These are phyloP conservation scores for Lasiodiplodia sp. DNA, from an alignment of 2,329 filamentous ascomycete genomes.

Conservation along the genomic window DNA sequence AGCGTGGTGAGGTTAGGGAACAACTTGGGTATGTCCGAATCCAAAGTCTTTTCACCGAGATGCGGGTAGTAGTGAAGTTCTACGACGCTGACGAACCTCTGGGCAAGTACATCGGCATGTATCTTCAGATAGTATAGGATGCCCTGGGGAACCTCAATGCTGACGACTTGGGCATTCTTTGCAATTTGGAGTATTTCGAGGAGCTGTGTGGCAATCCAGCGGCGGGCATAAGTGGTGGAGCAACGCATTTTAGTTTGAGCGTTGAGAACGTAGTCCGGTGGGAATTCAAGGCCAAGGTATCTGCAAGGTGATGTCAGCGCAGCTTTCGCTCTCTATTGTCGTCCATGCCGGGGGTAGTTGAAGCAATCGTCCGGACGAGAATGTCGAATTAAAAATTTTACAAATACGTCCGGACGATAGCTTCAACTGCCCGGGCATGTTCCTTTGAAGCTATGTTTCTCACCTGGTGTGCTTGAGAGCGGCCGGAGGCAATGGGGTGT, in stretches of 20 bases:
- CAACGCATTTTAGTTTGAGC: no score
- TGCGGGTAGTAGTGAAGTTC: not conserved
- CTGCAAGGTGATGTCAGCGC: not conserved
- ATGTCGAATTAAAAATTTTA: no score
- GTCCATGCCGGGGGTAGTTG: no score
- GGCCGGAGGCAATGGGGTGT: not conserved
- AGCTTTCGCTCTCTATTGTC: not conserved
- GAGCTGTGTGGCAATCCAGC: not conserved
- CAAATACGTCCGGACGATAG: no score
- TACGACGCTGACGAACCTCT: not conserved
- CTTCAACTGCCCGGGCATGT: no score
- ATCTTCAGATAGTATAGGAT: not conserved
- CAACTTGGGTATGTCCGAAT: not conserved
- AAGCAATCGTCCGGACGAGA: no score
- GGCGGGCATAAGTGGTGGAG: not conserved
- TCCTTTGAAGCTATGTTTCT: no score
- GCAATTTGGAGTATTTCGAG: not conserved
- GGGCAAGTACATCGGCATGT: not conserved
- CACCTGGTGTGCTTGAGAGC: not conserved
- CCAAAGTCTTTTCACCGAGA: not conserved
- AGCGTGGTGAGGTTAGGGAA: not conserved
- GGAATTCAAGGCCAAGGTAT: not conserved
- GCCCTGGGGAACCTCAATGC: not conserved
- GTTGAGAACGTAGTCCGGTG: not conserved
- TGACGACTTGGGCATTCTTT: not conserved